Evolutionary conservation across 2,329 filamentous ascomycete genomes (phyloP), one percentile per base, ranked within the genome.

Genomic region (Trichoderma sp.): DNA sequence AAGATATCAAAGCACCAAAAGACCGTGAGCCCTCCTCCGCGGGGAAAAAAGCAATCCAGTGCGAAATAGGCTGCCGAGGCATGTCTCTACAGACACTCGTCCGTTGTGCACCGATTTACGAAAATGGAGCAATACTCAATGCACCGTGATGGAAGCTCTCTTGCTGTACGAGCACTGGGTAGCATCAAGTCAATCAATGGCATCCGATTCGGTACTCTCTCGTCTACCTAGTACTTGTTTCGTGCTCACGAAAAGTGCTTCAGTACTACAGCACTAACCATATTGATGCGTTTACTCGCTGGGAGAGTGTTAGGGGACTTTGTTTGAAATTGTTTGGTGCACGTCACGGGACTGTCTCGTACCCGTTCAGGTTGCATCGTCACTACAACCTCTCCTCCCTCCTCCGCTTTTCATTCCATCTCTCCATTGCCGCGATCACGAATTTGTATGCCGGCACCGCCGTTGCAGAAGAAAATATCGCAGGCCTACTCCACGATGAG

Each of bases 381-480:
- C 63, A n/a, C 24, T 18, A 11, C 39, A 18, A 36, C 26, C 7
- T 30, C 63, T 36, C 30, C 43, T 56, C 43, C 7, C 39, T 53
- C 47, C 28, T 65, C 14, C 56, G 53, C 65, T 60, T 47, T 34
- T 28, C 24, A 26, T 32, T 15, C 34, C 12, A 7, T 43, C 21
- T 18, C 15, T 24, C 66, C 39, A 32, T 32, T 53, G 56, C 63
- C 63, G 63, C 47, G 43, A 53, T 66, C 63, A 21, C 66, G 18
- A 15, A 60, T 12, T 11, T 60, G 66, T 18, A 26, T 61, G 36
- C 28, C 39, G 28, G 47, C n/a, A 14, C 56, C 14, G 36, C 66
- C 34, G 32, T 69, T 57, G 53, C 65, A 32, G 36, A 69, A 32
- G 56, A 61, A 68, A 51, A 30, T 24, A 69, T 69, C 66, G 56